These are phyloP conservation scores for Rhynchospora pubera DNA, from an alignment of 176 grass and related monocot species.

Conservation along the genomic window DNA sequence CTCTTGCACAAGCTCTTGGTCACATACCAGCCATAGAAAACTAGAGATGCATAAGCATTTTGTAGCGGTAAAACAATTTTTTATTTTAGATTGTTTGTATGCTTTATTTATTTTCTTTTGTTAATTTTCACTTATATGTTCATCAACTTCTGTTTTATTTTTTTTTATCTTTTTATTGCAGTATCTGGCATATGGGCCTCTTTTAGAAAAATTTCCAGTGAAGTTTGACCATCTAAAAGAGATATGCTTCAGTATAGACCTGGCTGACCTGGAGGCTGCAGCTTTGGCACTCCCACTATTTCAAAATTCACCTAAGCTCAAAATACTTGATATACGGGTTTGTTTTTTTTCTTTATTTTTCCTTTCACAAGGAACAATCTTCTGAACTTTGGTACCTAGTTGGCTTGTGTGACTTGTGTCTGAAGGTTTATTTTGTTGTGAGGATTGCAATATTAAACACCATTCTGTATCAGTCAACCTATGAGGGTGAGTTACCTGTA, in stretches of 20 bases:
- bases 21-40: background rate
- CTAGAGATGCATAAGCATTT: background rate
- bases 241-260: background rate
- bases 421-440: too few species aligned
- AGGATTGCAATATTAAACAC: too few species aligned
- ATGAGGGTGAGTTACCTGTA: too few species aligned
- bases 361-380: background rate
- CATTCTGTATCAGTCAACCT: too few species aligned
- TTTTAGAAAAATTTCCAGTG: background rate
- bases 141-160: background rate
- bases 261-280: background rate
- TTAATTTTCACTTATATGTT: background rate
- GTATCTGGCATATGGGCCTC: background rate
- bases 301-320: background rate
- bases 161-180: background rate
- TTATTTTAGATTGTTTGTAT: background rate
- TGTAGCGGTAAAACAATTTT: background rate
- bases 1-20: background rate
- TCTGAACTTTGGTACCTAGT: too few species aligned
- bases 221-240: conserved; percentile 2
- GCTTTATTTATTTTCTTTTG: background rate
- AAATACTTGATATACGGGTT: background rate
- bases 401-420: too few species aligned
- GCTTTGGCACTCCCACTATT: background rate
- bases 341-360: background rate